These are phyloP conservation scores for Boletus pseudopeckii DNA, from an alignment of 768 basidiomycete species.

Conservation along the genomic window DNA sequence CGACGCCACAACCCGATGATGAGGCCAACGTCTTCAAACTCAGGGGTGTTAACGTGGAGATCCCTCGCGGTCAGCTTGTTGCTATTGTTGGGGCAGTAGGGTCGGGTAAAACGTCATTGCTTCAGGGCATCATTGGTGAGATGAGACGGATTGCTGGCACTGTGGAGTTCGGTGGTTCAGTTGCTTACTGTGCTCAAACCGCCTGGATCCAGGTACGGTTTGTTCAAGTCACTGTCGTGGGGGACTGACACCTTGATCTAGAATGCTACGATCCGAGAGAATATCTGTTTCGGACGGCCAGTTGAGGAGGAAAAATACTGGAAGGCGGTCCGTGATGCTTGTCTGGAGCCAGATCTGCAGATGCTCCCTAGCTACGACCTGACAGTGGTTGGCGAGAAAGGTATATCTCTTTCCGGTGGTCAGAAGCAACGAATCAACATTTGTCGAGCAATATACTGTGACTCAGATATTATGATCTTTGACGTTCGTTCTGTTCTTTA, in stretches of 20 bases:
- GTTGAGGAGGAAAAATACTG: conserved; percentile 82
- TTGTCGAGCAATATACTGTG: conserved; percentile 81
- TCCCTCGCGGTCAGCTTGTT: conserved; percentile 74
- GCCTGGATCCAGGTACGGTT: conserved; percentile 80
- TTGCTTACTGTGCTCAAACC: conserved; percentile 81
- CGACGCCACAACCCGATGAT: conserved; percentile 34
- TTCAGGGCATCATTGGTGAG: conserved; percentile 78
- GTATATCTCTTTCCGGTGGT: conserved; percentile 85
- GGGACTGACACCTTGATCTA: conserved; percentile 21
- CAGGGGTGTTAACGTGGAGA: conserved; percentile 55
- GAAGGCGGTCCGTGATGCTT: conserved; percentile 74
- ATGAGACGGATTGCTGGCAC: conserved; percentile 71
- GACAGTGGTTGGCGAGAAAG: conserved; percentile 84
- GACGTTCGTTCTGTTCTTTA: conserved; percentile 40
- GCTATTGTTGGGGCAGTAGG: conserved; percentile 82
- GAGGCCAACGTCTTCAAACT: conserved; percentile 56
- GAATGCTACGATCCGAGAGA: conserved; percentile 86
- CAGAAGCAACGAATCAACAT: conserved; percentile 81
- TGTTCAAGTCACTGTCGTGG: neutral
- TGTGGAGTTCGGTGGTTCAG: conserved; percentile 69
- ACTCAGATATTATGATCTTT: conserved; percentile 83
- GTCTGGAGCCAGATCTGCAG: conserved; percentile 75
- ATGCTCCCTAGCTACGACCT: conserved; percentile 74
- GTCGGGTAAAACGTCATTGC: conserved; percentile 52
- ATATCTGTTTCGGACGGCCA: conserved; percentile 82